Conservation (phyloP, 2,329 filamentous ascomycete species). For the Periconia digitata region DNA sequence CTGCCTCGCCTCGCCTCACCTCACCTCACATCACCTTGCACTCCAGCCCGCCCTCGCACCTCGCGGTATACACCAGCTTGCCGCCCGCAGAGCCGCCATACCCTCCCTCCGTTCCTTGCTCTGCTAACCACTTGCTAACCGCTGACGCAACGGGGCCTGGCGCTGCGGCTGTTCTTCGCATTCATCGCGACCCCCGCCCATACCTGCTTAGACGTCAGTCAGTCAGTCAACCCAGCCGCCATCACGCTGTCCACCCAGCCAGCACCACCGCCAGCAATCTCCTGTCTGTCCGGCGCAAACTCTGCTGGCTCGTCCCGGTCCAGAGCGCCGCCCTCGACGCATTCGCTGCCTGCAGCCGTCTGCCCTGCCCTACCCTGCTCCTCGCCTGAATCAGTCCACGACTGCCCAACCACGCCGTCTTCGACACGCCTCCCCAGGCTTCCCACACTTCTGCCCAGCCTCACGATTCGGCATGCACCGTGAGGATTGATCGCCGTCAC, state of each 20-base stretch:
- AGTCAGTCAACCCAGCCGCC: not conserved
- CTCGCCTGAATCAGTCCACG: not conserved
- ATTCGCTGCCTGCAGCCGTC: not conserved
- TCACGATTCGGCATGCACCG: slow-evolving; percentile 40
- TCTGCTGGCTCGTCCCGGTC: too few relatives aligned
- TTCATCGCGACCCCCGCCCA: slow-evolving; percentile 1
- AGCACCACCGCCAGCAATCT: not conserved
- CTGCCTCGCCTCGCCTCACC: not conserved
- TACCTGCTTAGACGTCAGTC: slow-evolving; percentile 4
- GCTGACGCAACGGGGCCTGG: not conserved
- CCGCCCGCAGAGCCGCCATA: not conserved
- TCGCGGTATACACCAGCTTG: not conserved
- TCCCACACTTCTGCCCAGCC: slow-evolving; percentile 7
- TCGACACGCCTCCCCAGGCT: not conserved
- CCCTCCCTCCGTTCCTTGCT: slow-evolving; percentile 11
- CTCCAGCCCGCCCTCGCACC: not conserved
- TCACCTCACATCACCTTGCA: not conserved
- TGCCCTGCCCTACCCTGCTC: not conserved
- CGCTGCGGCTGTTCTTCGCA: slow-evolving; percentile 11
- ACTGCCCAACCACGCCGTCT: not conserved
- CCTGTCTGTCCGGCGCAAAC: not conserved
- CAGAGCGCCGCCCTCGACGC: not conserved
- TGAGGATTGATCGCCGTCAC: slow-evolving; percentile 33
- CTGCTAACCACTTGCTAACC: slow-evolving; percentile 13
- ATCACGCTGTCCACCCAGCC: not conserved